phyloP scores from a whole-genome alignment of 257 asterid species.

The Galeopsis tetrahit region DNA sequence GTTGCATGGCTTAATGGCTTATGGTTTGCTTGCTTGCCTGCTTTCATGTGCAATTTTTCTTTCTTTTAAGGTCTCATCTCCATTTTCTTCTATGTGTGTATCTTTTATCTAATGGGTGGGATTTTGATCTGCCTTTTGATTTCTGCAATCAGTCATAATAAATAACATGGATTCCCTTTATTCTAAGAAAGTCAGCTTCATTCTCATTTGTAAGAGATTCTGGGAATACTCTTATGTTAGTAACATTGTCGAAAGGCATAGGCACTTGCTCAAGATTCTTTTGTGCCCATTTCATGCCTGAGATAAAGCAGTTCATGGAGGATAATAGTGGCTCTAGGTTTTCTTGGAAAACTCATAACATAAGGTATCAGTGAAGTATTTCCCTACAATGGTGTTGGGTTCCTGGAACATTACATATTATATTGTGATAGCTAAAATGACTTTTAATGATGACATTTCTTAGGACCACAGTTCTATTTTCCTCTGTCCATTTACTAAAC shows the following conservation, averaged over 20 bases:
- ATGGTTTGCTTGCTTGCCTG: neutral
- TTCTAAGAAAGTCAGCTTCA: neutral
- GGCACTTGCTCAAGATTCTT: neutral
- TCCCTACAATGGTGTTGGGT: neutral
- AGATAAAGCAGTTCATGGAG: neutral
- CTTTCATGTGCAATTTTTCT: constrained; percentile 4
- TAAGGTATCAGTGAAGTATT: neutral
- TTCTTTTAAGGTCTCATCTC: constrained; percentile 6
- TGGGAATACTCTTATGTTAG: neutral
- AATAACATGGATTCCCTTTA: neutral
- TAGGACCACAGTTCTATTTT: neutral
- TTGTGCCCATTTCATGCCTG: neutral
- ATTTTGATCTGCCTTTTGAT: neutral
- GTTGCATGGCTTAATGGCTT: neutral
- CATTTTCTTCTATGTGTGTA: neutral
- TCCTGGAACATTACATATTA: neutral
- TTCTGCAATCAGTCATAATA: neutral
- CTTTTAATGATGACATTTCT: neutral
- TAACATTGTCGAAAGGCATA: neutral
- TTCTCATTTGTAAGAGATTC: neutral
- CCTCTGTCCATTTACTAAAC: constrained; percentile 18
- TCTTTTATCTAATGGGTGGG: neutral
- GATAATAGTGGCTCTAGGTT: neutral
- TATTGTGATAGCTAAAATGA: constrained; percentile 5
- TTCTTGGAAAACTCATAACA: neutral